Evolutionary conservation across 495 filamentous ascomycete genomes (phyloP), one percentile per base, ranked within the genome.

Genomic region (Penicillium ucsense): DNA sequence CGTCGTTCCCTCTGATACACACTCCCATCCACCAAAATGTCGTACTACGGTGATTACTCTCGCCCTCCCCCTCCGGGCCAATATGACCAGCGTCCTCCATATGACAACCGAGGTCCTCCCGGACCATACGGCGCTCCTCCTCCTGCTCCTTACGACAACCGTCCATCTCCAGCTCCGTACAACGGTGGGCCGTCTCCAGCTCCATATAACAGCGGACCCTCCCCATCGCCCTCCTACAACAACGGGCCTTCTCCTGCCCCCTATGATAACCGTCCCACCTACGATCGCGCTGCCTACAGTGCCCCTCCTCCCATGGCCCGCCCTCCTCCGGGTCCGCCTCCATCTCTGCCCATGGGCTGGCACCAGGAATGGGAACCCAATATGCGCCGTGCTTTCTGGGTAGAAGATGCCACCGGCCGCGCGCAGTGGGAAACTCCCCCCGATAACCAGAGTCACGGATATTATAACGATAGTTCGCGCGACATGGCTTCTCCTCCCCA

Each of bases 261-360:
- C 20, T 20, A 54, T 41, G 48, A 60, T n/a, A 48, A 56, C 6
- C 29, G 51, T 8, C 55, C 55, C 11, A 45, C 48, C 28, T 56
- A 52, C 32, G 49, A 59, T 53, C 45, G 54, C 33, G 47, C 43
- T 9, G 30, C 42, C 31, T 60, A 58, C 55, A 51, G 50, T 43
- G 51, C 55, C 28, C 59, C 56, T 10, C 56, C 52, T 2, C 53
- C 60, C 12, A 46, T 47, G 35, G 41, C 57, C 41, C 65, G 64
- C 3, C 65, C 67, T 34, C 67, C 67, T 8, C 56, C 56, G 6
- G 49, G 53, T 33, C 65, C 67, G 28, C 68, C 67, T 37, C 77
- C 78, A 6, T 74, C 76, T 11, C 67, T 81, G 27, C 78, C 80
- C 2, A 45, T 60, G 0, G 82, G 79, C 50, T 85, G 82, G 82